These are phyloP conservation scores for Phaeodactylum tricornutum DNA, from an alignment of 108 stramenopile species.

Conservation along the genomic window DNA sequence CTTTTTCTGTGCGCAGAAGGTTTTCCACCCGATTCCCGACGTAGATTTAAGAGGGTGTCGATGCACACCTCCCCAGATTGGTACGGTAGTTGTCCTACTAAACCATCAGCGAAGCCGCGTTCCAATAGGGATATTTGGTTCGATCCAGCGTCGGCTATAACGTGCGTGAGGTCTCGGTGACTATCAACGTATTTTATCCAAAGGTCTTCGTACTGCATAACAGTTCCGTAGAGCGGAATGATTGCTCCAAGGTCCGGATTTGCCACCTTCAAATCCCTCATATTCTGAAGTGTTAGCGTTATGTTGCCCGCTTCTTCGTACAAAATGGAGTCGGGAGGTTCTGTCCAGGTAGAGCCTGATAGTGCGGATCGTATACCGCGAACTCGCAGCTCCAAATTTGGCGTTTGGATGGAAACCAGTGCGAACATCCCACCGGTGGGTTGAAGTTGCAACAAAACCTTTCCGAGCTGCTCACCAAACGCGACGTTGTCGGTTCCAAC, in stretches of 20 bases:
- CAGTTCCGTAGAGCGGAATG: conserved; percentile 6
- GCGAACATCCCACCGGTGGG: conserved; percentile 19
- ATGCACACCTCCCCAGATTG: too few species aligned
- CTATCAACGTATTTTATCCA: too few species aligned
- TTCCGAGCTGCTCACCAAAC: conserved; percentile 11
- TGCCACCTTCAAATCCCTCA: too few species aligned
- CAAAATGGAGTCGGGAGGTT: too few species aligned
- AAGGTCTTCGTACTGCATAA: conserved; percentile 5
- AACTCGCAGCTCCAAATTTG: too few species aligned
- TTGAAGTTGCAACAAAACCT: conserved; percentile 11
- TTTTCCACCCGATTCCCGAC: too few species aligned
- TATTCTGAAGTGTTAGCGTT: too few species aligned
- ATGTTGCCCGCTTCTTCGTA: not conserved
- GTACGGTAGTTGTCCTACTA: conserved; percentile 29
- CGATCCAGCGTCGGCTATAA: conserved; percentile 6
- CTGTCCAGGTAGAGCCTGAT: too few species aligned
- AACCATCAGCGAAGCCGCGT: conserved; percentile 16
- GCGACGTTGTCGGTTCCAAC: conserved; percentile 23
- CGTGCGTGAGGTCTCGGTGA: conserved; percentile 3
- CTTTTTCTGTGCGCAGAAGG: too few species aligned
- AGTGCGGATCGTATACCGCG: conserved; percentile 4
- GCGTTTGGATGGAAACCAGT: conserved; percentile 1
- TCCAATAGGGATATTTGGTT: conserved; percentile 13
- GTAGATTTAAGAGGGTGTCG: too few species aligned
- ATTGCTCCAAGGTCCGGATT: conserved; percentile 1